phyloP scores from a whole-genome alignment of 2,329 filamentous ascomycete species.

The Neocatenulostroma microsporum region DNA sequence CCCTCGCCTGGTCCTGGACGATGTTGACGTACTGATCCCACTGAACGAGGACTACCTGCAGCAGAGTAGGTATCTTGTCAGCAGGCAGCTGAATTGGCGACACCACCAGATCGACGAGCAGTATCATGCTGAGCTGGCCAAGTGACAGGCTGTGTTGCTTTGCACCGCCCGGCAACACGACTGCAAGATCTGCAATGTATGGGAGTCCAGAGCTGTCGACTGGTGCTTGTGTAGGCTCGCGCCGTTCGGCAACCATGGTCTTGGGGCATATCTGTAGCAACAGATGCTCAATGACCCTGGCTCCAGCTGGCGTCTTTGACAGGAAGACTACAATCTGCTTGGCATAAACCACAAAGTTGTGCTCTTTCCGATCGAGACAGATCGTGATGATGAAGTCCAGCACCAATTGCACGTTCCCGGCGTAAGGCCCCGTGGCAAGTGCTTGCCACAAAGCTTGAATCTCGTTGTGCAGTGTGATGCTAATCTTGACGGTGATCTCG shows the following conservation, averaged over 20 bases:
- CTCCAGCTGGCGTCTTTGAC: conserved; percentile 74
- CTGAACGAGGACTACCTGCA: conserved; percentile 86
- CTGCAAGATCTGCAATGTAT: conserved; percentile 78
- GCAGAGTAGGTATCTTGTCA: conserved; percentile 73
- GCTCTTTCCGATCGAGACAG: conserved; percentile 86
- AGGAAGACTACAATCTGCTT: conserved; percentile 98
- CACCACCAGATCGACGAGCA: conserved; percentile 93
- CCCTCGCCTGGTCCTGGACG: conserved; percentile 91
- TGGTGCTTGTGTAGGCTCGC: conserved; percentile 59
- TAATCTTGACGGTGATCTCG: conserved; percentile 91
- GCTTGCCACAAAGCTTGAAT: conserved; percentile 98
- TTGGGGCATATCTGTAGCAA: conserved; percentile 86
- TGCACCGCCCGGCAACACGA: conserved; percentile 76
- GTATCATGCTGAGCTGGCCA: conserved; percentile 83
- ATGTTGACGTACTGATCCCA: conserved; percentile 97
- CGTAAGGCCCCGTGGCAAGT: conserved; percentile 83
- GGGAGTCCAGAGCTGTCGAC: conserved; percentile 68
- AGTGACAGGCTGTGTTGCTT: conserved; percentile 81
- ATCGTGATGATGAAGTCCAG: conserved; percentile 94
- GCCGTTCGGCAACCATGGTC: conserved; percentile 92
- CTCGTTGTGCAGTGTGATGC: conserved; percentile 83
- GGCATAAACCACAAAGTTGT: conserved; percentile 96
- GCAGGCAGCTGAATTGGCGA: conserved; percentile 72
- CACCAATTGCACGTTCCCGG: conserved; percentile 87
- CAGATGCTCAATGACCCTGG: conserved; percentile 90